phyloP scores from a whole-genome alignment of 345 rosid genomes.

The Sonneratia caseolaris region DNA sequence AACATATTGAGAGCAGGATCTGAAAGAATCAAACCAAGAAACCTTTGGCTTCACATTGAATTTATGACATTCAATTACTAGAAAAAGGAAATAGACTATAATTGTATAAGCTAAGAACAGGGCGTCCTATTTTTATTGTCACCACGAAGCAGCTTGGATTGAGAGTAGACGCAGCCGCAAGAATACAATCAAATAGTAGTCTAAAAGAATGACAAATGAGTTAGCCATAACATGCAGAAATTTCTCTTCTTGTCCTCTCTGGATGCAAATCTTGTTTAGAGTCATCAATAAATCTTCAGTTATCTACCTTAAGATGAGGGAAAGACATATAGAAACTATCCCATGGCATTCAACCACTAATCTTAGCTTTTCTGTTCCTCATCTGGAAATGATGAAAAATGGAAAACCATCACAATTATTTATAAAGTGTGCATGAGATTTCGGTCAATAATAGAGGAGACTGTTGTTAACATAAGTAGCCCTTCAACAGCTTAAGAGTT shows the following conservation, averaged over 20 bases:
- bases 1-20: constrained; percentile 21
- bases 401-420: not conserved
- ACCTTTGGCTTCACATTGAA: constrained; percentile 18
- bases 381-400: not conserved
- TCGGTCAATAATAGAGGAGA: not conserved
- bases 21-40: constrained; percentile 8
- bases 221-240: too few relatives aligned
- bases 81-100: too few relatives aligned
- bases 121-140: too few relatives aligned
- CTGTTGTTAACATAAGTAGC: not conserved
- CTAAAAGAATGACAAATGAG: not conserved
- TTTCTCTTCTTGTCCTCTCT: too few relatives aligned
- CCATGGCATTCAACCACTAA: not conserved
- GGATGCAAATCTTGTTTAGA: too few relatives aligned
- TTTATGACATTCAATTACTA: too few relatives aligned
- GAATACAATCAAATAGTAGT: not conserved
- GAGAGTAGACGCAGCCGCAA: not conserved
- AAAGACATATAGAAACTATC: not conserved
- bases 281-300: too few relatives aligned
- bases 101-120: too few relatives aligned
- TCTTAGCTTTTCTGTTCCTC: not conserved
- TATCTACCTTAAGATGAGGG: not conserved
- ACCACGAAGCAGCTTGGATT: not conserved
- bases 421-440: not conserved
- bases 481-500: not conserved